Conservation (phyloP, 2,329 filamentous ascomycete species). For the Sporothrix pseudoabietina region DNA sequence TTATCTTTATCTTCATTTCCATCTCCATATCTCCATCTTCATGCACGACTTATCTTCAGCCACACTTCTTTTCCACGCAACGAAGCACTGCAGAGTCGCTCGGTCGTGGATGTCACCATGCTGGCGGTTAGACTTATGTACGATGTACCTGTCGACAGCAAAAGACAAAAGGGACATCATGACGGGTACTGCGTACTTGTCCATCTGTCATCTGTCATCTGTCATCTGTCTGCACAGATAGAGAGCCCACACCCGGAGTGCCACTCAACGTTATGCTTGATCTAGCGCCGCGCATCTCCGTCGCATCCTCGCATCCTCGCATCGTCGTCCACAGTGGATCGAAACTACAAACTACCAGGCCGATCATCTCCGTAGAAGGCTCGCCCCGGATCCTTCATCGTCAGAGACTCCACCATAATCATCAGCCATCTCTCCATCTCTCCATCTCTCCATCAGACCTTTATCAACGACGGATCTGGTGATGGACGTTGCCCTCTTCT, state of each 20-base stretch:
- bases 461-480: constrained; percentile 1
- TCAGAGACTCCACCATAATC: not conserved
- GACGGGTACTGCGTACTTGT: not conserved
- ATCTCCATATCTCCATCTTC: not conserved
- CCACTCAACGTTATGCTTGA: constrained; percentile 10
- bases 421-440: not conserved
- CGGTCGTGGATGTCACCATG: constrained; percentile 1
- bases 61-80: not conserved
- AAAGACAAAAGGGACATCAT: no score
- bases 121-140: not conserved
- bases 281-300: not conserved
- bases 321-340: no score
- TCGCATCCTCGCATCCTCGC: no score
- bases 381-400: not conserved
- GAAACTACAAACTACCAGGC: not conserved
- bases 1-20: not conserved
- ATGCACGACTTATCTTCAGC: not conserved
- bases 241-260: no score
- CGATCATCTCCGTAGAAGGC: constrained; percentile 10
- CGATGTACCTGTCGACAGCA: no score
- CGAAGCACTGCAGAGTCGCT: constrained; percentile 4
- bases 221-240: no score
- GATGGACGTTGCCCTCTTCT: not conserved
- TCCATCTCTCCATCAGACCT: not conserved
- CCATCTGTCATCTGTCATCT: not conserved